Base-by-base conservation (phyloP, 2,329 filamentous ascomycete species). In the Phialemonium atrogriseum region DNA sequence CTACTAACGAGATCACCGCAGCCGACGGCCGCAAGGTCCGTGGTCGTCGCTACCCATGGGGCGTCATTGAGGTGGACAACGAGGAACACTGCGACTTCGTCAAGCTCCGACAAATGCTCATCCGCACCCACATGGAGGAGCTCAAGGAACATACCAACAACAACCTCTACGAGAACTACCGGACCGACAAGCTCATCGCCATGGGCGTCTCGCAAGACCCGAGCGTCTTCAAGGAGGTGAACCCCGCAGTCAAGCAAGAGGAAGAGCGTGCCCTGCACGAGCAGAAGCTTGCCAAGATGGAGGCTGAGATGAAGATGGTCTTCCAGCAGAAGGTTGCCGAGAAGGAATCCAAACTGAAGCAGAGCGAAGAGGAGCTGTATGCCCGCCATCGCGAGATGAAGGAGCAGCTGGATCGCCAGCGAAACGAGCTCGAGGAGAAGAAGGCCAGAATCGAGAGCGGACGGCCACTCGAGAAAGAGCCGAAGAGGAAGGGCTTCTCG, bases 111-210 rank as follows among this genome's bases (percentile, higher is more conserved):
- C 91, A 98, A 66, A 98, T 98, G 91, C 79, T 98, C 48, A 96
- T 98, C 69, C 84, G 91, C 60, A 98, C 91, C 35, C 91, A 98
- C 75, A 98, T 98, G 91, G 91, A 98, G 62, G 91, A 98, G 69
- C 86, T 98, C 70, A 98, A 98, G 80, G 91, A 98, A 72, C 86
- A 98, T 72, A 98, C 91, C 62, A 98, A 96, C 80, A 98, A 98
- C 70, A 77, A 73, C 46, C 71, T 98, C 51, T 98, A 98, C 70
- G 91, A 98, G 73, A 96, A 96, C 76, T 98, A 98, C 81, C 83
- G 91, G 65, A 95, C 89, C 54, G 91, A 96, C 69, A 98, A 98
- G 79, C 85, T 98, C 54, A 88, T 89, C 48, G 80, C 82, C 50
- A 96, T 98, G 89, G 91, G 91, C 59, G 89, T 98, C 49, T 88